Evolutionary conservation across 345 rosid species (phyloP), one percentile per base, ranked within the genome.

Genomic region (Eutrema yunnanense): DNA sequence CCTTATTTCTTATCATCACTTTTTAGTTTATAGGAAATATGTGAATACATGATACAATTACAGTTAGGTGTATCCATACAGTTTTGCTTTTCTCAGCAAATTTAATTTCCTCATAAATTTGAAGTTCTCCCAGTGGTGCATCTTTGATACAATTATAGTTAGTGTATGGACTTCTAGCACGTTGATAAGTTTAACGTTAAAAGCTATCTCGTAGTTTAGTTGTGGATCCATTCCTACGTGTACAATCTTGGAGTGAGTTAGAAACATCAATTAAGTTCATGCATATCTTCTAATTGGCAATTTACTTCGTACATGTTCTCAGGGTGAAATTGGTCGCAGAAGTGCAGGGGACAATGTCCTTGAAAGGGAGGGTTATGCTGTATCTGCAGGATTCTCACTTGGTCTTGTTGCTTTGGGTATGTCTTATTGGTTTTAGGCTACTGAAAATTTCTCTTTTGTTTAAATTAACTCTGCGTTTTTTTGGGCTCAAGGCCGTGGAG

Each of bases 321-420:
- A 94, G 98, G 89, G 84, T 81, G 99, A 94, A 86, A 89, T 94
- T 72, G 96, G 97, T 40, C 96, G 93, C 70, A 82, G 99, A 88
- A 91, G 97, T 82, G 89, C 90, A 61, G 99, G 99, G 69, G 99
- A 94, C 78, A 94, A 94, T 77, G 99, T 92, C 54, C 99, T 91
- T 82, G 99, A 94, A 82, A 88, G 99, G 84, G 99, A 94, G 84
- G 99, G 96, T 43, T 87, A 94, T 88, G 97, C 96, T 76, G 93
- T 89, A 76, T 87, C 99, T 81, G 97, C 99, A n/a, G 99, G 99
- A 75, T 89, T 91, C 82, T 74, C 99, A 46, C 74, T 94, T 80
- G 99, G 99, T 81, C 97, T 94, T 79, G 96, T 92, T 67, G 92
- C 97, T 55, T 73, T 94, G 82, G 99, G 99, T 94, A 87, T 59